phyloP scores from a whole-genome alignment of 2,329 filamentous ascomycete genomes.

The Claviceps quebecensis region DNA sequence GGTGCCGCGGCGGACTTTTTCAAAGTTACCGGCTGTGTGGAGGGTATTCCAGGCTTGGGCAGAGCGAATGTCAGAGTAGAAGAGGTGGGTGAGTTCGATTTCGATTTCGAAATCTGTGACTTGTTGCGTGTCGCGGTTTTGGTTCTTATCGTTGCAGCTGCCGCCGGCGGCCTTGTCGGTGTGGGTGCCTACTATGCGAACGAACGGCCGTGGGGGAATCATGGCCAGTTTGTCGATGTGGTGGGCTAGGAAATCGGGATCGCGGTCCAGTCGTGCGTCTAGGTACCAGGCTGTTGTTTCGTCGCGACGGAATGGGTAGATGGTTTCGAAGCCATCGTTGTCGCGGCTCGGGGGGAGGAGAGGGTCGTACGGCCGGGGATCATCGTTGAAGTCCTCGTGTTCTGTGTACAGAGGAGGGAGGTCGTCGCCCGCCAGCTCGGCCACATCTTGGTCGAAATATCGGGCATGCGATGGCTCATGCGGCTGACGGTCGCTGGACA shows the following conservation, averaged over 20 bases:
- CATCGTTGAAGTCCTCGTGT: constrained; percentile 14
- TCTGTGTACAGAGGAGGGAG: constrained; percentile 32
- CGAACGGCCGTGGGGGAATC: constrained; percentile 37
- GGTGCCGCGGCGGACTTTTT: constrained; percentile 52
- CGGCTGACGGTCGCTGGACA: constrained; percentile 2
- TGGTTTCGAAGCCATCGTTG: constrained; percentile 6
- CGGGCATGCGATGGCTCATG: constrained; percentile 7
- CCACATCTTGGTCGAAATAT: constrained; percentile 24
- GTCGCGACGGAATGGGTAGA: constrained; percentile 19
- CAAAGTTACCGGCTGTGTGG: constrained; percentile 40
- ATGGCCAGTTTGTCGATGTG: constrained; percentile 30
- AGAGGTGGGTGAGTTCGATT: constrained; percentile 44
- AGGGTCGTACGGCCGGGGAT: constrained; percentile 10
- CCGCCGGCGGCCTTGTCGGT: background rate
- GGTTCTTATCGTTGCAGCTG: constrained; percentile 10
- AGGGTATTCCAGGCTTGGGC: constrained; percentile 28
- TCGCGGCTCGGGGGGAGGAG: constrained; percentile 11
- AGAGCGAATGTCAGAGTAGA: constrained; percentile 31
- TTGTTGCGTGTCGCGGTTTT: constrained; percentile 31
- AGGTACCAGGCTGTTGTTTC: constrained; percentile 26
- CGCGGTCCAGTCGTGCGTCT: constrained; percentile 29
- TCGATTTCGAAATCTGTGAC: constrained; percentile 46
- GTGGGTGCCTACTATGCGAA: constrained; percentile 41
- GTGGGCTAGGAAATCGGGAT: constrained; percentile 27
- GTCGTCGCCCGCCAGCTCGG: constrained; percentile 23